A percentile compares a stretch with the other conserved stretches of the same genome.
Conservation (phyloP, 768 basidiomycete genomes). For the Leccinum barrowsii region DNA sequence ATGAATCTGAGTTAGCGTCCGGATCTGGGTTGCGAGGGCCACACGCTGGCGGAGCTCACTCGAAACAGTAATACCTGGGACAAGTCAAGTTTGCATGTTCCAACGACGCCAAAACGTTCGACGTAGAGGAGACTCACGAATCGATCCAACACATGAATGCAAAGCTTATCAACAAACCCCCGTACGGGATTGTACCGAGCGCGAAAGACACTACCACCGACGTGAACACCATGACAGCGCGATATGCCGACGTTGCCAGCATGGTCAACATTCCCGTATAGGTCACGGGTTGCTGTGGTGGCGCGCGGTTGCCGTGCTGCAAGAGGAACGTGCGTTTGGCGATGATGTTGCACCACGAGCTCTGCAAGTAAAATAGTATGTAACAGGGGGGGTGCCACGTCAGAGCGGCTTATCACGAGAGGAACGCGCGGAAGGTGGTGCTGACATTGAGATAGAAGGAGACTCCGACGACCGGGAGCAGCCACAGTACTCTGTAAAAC, state of each 20-base stretch:
- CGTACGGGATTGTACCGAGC: slow-evolving; percentile 58
- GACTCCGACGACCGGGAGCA: slow-evolving; percentile 68
- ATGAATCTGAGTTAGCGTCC: not conserved
- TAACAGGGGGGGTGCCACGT: slow-evolving; percentile 3
- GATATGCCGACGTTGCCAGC: slow-evolving; percentile 78
- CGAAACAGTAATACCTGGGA: slow-evolving; percentile 83
- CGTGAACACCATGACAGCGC: slow-evolving; percentile 77
- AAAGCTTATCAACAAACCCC: slow-evolving; percentile 61
- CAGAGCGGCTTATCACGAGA: slow-evolving; percentile 10
- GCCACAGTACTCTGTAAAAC: slow-evolving; percentile 77
- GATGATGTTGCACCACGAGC: slow-evolving; percentile 71
- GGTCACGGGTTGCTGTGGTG: slow-evolving; percentile 49
- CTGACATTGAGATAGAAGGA: slow-evolving; percentile 84
- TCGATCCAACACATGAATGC: slow-evolving; percentile 84
- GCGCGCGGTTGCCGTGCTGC: slow-evolving; percentile 63
- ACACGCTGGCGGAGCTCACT: slow-evolving; percentile 45
- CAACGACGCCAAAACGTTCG: not conserved
- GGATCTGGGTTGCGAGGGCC: not conserved
- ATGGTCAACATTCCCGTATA: slow-evolving; percentile 71
- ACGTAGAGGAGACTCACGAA: slow-evolving; percentile 53
- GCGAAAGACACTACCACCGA: slow-evolving; percentile 67
- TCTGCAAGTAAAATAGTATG: slow-evolving; percentile 38
- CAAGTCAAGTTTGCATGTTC: slow-evolving; percentile 4
- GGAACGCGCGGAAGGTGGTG: slow-evolving; percentile 12
- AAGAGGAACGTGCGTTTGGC: slow-evolving; percentile 71